Conservation (phyloP, 805 yeast genomes). For the Cyberlindnera samutprakarnensis region DNA sequence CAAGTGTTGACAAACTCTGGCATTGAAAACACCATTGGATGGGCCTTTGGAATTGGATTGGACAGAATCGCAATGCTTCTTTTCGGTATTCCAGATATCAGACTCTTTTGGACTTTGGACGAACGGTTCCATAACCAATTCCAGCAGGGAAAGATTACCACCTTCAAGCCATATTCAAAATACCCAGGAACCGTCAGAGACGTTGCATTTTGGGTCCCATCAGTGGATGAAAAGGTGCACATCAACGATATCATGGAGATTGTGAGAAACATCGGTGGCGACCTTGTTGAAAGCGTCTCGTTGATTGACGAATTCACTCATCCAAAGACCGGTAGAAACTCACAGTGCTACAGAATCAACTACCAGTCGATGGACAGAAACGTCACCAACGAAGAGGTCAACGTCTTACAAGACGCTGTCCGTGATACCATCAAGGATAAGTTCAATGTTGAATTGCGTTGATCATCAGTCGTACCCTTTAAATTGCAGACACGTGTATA, state of each 20-base stretch:
- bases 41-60: slow-evolving; percentile 97
- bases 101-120: slow-evolving; percentile 87
- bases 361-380: slow-evolving; percentile 96
- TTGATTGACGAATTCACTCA: slow-evolving; percentile 77
- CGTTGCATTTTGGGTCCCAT: slow-evolving; percentile 84
- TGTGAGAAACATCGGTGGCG: slow-evolving; percentile 79
- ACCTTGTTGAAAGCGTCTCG: slow-evolving; percentile 79
- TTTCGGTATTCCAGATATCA: slow-evolving; percentile 91
- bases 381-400: slow-evolving; percentile 79
- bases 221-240: slow-evolving; percentile 36
- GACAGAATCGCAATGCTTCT: slow-evolving; percentile 94
- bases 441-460: slow-evolving; percentile 53
- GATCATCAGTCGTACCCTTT: slow-evolving; percentile 1
- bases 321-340: slow-evolving; percentile 68
- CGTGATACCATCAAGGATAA: slow-evolving; percentile 44
- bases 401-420: slow-evolving; percentile 60
- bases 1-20: slow-evolving; percentile 73
- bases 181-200: slow-evolving; percentile 85
- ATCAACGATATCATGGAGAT: slow-evolving; percentile 92
- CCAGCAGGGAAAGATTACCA: slow-evolving; percentile 49
- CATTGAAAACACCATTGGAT: slow-evolving; percentile 61
- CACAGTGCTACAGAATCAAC: slow-evolving; percentile 83
- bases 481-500: background rate
- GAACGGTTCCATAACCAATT: slow-evolving; percentile 74
- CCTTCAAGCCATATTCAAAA: slow-evolving; percentile 83